Conservation (phyloP, 495 filamentous ascomycete genomes). For the Hypomontagnella monticulosa region DNA sequence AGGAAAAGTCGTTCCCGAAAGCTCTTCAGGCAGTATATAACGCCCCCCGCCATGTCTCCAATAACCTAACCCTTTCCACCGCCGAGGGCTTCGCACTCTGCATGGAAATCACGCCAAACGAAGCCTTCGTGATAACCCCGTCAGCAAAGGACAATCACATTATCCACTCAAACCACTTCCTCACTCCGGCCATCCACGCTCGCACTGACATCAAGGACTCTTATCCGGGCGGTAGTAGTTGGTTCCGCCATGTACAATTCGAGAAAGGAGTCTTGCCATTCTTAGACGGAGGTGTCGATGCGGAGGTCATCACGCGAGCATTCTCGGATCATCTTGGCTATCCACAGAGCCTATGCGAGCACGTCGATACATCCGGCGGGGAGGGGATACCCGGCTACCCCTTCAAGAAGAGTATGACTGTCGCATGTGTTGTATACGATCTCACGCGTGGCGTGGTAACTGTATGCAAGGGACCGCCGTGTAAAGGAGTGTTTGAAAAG, state of each 20-base stretch:
- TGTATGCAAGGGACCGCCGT: slow-evolving; percentile 40
- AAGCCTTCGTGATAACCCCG: slow-evolving; percentile 9
- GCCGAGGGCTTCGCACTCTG: slow-evolving; percentile 39
- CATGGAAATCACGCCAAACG: slow-evolving; percentile 29
- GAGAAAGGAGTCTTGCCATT: slow-evolving; percentile 18
- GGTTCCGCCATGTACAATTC: slow-evolving; percentile 27
- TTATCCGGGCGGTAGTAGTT: slow-evolving; percentile 37
- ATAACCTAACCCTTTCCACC: slow-evolving; percentile 40
- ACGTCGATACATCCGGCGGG: slow-evolving; percentile 16
- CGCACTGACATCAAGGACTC: slow-evolving; percentile 20
- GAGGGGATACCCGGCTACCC: slow-evolving; percentile 16
- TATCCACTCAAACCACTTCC: slow-evolving; percentile 37
- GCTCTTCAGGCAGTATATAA: slow-evolving; percentile 21
- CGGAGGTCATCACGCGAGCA: slow-evolving; percentile 30
- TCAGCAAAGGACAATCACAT: slow-evolving; percentile 22
- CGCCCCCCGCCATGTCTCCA: slow-evolving; percentile 43
- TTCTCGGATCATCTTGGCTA: slow-evolving; percentile 45
- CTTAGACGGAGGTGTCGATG: slow-evolving; percentile 11
- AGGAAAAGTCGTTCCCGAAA: slow-evolving; percentile 24
- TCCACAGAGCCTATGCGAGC: slow-evolving; percentile 39
- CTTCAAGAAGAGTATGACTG: slow-evolving; percentile 33
- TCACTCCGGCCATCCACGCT: slow-evolving; percentile 11
- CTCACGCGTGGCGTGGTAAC: slow-evolving; percentile 39
- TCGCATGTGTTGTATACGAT: slow-evolving; percentile 46
- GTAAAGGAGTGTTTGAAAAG: slow-evolving; percentile 30